Evolutionary conservation across 1,284 basidiomycete species (phyloP), one percentile per base, ranked within the genome.

Genomic region (Polyporus tsugae): DNA sequence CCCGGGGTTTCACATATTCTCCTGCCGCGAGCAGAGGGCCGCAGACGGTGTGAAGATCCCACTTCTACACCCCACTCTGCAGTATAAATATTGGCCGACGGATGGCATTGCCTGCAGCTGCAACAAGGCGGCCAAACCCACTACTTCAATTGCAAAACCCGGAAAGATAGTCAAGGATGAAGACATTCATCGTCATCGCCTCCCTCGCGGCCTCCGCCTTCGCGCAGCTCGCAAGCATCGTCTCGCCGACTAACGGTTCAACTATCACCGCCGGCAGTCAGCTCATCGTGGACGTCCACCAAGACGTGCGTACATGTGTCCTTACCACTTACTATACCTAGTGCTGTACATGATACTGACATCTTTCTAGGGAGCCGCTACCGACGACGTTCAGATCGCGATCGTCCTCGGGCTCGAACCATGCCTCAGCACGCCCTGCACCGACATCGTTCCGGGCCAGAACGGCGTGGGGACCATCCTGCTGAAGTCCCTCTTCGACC

Each of bases 381-480:
- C 62, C 1, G 63, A 67, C 63, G 55, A 63, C 29, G 62, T 67
- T 9, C 73, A 74, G 41, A 66, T 71, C 10, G 70, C 67, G 10
- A 63, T 72, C 60, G 53, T 68, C 46, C 66, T 75, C 41, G 73
- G 69, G 44, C 61, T 74, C 29, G 58, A 62, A 4, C 4, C 67
- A 1, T 74, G 74, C 67, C 69, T 44, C 19, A n/a, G 19, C 25
- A 63, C 60, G 0, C 9, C 44, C 62, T 74, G 72, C 66, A 64
- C 59, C 4, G 67, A 65, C 39, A 60, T 67, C 62, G 63, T 69
- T 35, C 73, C 74, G 13, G 46, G 60, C 15, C 13, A 60, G 39
- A 64, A 63, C 62, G 73, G 71, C 39, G 65, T 71, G 9, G 73
- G 72, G 62, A 71, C 69, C 17, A 62, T 74, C 38, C 55, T 58